phyloP scores from a whole-genome alignment of 306 rosid species.

The Dryas alaskensis region DNA sequence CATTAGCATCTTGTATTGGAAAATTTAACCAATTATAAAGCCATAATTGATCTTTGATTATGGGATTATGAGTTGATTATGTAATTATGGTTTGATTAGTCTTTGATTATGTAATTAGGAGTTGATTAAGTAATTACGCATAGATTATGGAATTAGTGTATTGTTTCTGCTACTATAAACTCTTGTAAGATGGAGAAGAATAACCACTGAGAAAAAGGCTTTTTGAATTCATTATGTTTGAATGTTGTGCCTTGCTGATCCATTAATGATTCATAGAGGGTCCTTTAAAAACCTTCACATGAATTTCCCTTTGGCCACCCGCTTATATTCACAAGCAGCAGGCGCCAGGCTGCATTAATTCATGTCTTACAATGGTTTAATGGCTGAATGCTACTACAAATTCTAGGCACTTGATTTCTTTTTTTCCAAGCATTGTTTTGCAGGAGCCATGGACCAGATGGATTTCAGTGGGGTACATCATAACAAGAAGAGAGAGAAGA shows the following conservation, averaged over 20 bases:
- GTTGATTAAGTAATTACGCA: no score
- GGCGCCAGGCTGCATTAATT: background rate
- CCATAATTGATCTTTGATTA: no score
- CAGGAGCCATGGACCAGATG: slow-evolving; percentile 36
- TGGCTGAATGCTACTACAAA: background rate
- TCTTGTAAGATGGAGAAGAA: no score
- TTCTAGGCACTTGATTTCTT: background rate
- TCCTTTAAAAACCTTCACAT: slow-evolving; percentile 17
- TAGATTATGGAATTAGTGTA: no score
- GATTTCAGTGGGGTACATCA: slow-evolving; percentile 7
- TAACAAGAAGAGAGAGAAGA: background rate
- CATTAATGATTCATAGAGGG: slow-evolving; percentile 5
- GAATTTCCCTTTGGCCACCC: slow-evolving; percentile 14
- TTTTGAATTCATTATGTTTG: background rate
- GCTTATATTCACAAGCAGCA: slow-evolving; percentile 1
- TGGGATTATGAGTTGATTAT: no score
- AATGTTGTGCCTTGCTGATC: background rate
- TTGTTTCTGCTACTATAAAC: no score
- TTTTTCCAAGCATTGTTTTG: background rate
- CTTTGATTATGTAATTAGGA: no score
- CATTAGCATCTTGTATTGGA: no score
- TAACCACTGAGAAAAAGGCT: no score
- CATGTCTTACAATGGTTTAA: background rate
- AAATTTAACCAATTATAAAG: no score
- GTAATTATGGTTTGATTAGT: no score